phyloP scores from a whole-genome alignment of 2,329 filamentous ascomycete species.

The Tolypocladium guangdongense region DNA sequence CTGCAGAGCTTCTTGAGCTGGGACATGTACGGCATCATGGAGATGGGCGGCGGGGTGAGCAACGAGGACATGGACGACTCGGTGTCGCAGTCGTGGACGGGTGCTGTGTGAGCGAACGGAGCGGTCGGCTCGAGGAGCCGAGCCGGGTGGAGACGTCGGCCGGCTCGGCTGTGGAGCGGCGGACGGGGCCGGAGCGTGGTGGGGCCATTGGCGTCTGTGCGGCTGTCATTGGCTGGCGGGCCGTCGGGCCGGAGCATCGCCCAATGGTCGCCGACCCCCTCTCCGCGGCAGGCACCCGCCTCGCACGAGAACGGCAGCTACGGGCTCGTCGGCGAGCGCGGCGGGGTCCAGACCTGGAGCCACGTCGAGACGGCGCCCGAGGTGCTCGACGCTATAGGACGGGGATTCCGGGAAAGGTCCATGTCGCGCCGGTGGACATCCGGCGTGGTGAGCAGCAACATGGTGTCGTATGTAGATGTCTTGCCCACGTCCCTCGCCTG shows the following conservation, averaged over 20 bases:
- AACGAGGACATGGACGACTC: conserved; percentile 24
- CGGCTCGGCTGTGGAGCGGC: neutral
- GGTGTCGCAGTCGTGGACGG: conserved; percentile 18
- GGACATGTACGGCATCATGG: conserved; percentile 30
- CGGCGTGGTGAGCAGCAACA: too few species aligned
- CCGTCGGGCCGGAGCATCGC: conserved; percentile 5
- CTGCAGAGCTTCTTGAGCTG: conserved; percentile 27
- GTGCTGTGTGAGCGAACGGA: conserved; percentile 4
- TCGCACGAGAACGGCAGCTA: conserved; percentile 34
- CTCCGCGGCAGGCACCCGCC: conserved; percentile 5
- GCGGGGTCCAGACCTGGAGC: conserved; percentile 33
- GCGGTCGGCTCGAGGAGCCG: too few species aligned
- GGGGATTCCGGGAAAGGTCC: conserved; percentile 36
- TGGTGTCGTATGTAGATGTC: too few species aligned
- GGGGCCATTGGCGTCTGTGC: conserved; percentile 2
- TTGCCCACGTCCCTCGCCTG: too few species aligned
- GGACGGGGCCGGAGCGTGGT: neutral
- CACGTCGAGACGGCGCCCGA: conserved; percentile 29
- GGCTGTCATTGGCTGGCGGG: neutral
- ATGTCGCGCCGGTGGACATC: conserved; percentile 29
- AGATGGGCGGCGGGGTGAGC: conserved; percentile 24
- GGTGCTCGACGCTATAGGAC: conserved; percentile 32
- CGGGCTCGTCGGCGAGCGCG: conserved; percentile 24
- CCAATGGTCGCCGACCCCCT: conserved; percentile 4
- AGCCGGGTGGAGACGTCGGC: neutral